Evolutionary conservation across 768 basidiomycete species (phyloP).

Genomic region (Lyophyllum atratum): DNA sequence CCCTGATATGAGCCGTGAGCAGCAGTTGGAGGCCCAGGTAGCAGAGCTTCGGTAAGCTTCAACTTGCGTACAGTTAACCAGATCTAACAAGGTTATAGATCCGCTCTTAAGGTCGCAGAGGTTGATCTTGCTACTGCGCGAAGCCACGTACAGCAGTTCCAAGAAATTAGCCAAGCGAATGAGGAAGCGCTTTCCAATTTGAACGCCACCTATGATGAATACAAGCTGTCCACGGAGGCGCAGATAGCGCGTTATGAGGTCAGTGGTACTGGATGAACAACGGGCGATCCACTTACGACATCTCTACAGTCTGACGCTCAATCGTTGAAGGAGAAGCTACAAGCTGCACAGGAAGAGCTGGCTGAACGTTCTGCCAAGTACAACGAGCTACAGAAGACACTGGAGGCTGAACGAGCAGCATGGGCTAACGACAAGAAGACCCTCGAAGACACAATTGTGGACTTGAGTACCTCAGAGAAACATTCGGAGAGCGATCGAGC

Average conservation of each 20-base stretch:
- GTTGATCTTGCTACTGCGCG: slow-evolving; percentile 73
- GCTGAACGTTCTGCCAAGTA: slow-evolving; percentile 48
- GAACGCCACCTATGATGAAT: slow-evolving; percentile 78
- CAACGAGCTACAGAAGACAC: slow-evolving; percentile 59
- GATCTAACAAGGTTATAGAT: slow-evolving; percentile 41
- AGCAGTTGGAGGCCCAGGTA: slow-evolving; percentile 81
- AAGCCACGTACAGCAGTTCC: slow-evolving; percentile 80
- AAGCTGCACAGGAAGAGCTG: slow-evolving; percentile 55
- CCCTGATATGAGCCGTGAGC: slow-evolving; percentile 61
- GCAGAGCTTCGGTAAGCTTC: slow-evolving; percentile 74
- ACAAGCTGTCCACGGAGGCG: slow-evolving; percentile 71
- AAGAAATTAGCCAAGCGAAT: slow-evolving; percentile 81
- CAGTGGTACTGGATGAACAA: slow-evolving; percentile 13
- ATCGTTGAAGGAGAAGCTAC: slow-evolving; percentile 64
- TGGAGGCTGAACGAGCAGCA: slow-evolving; percentile 68
- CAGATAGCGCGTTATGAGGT: slow-evolving; percentile 72
- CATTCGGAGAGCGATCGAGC: slow-evolving; percentile 62
- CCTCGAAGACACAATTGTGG: slow-evolving; percentile 81
- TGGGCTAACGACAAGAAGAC: slow-evolving; percentile 82
- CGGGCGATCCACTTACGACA: not conserved
- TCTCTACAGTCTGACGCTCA: slow-evolving; percentile 58
- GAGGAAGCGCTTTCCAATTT: slow-evolving; percentile 74
- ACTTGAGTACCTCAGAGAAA: slow-evolving; percentile 76
- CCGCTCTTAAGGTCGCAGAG: slow-evolving; percentile 75
- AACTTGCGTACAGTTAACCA: not conserved